phyloP scores from a whole-genome alignment of 768 basidiomycete genomes.

The Sistotremastrum niveocremeum region DNA sequence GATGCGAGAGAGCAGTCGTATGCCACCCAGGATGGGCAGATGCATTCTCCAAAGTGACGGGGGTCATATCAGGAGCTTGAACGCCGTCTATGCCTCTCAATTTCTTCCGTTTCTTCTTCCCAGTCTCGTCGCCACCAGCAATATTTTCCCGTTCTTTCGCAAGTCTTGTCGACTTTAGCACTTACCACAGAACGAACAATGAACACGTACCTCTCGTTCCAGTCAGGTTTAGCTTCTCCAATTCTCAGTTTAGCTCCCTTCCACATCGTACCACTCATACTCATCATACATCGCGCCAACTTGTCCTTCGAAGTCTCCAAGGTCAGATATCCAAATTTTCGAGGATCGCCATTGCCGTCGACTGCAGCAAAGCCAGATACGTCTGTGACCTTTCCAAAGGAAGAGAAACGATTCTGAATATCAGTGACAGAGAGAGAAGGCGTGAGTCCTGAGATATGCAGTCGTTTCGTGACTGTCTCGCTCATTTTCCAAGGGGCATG shows the following conservation, averaged over 20 bases:
- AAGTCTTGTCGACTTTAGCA: conserved; percentile 14
- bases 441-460: conserved; percentile 67
- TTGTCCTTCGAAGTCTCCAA: conserved; percentile 48
- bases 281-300: conserved; percentile 47
- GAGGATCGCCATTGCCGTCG: conserved; percentile 51
- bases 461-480: conserved; percentile 33
- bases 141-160: conserved; percentile 21
- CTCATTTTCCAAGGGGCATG: too few species aligned
- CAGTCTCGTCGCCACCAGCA: conserved; percentile 7
- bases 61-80: conserved; percentile 50
- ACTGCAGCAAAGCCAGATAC: conserved; percentile 55
- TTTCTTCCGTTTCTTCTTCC: conserved; percentile 2
- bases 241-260: conserved; percentile 77
- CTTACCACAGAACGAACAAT: not conserved
- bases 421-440: conserved; percentile 45
- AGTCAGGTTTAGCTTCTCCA: conserved; percentile 75
- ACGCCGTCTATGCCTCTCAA: conserved; percentile 20
- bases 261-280: conserved; percentile 61
- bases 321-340: conserved; percentile 64
- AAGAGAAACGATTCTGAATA: conserved; percentile 40
- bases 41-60: conserved; percentile 46
- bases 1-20: conserved; percentile 49
- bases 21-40: conserved; percentile 47
- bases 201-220: conserved; percentile 37
- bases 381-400: conserved; percentile 55